Percentiles rank a stretch among this genome's conserved stretches.
These are phyloP conservation scores for Talinum fruticosum DNA, from an alignment of 148 eudicot genomes.

Conservation along the genomic window DNA sequence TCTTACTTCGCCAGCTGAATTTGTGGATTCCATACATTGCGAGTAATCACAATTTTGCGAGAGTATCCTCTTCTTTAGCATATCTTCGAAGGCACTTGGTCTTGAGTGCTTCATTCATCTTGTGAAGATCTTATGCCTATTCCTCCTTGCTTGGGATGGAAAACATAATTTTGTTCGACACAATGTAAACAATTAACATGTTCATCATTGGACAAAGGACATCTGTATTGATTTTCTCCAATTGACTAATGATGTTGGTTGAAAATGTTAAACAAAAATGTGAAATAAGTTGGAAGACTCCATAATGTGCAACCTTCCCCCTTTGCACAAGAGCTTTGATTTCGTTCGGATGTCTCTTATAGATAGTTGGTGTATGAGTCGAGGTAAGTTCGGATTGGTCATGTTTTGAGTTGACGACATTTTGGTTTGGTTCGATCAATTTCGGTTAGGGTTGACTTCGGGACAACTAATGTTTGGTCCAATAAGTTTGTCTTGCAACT, in stretches of 20 bases:
- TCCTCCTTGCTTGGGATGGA: neutral
- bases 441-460: too few species aligned
- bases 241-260: neutral
- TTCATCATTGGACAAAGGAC: neutral
- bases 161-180: neutral
- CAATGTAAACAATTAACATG: neutral
- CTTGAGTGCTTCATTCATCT: neutral
- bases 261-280: neutral
- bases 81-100: neutral
- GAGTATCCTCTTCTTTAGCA: neutral
- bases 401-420: too few species aligned
- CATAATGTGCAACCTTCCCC: neutral
- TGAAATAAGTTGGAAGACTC: neutral
- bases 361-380: too few species aligned
- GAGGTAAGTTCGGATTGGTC: too few species aligned
- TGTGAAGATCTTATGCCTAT: neutral
- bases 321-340: neutral
- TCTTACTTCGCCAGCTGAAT: too few species aligned
- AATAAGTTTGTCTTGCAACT: too few species aligned
- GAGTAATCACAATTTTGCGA: neutral
- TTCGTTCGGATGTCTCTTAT: neutral
- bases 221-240: neutral
- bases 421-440: too few species aligned
- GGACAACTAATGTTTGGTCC: too few species aligned
- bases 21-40: neutral